Evolutionary conservation across 495 filamentous ascomycete species (phyloP).

Genomic region (Acidomyces sp.): DNA sequence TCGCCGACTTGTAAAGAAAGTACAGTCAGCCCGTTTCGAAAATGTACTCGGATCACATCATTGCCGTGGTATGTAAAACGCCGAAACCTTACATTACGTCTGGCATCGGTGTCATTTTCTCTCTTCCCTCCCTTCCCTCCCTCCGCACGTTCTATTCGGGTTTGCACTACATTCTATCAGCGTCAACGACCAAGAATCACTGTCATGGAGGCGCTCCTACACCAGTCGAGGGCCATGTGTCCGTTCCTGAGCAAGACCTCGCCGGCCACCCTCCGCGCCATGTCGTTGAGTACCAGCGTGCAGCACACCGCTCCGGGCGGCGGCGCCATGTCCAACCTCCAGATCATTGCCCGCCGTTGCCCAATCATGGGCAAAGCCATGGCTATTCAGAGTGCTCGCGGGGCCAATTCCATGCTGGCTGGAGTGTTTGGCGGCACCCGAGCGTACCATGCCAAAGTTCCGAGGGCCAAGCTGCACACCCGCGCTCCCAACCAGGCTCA

Average conservation of each 20-base stretch:
- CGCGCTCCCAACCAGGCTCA: slow-evolving; percentile 58
- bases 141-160: neutral
- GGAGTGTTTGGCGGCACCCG: slow-evolving; percentile 32
- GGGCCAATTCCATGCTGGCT: slow-evolving; percentile 33
- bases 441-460: slow-evolving; percentile 37
- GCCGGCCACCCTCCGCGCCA: slow-evolving; percentile 71
- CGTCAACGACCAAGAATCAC: neutral
- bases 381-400: slow-evolving; percentile 39
- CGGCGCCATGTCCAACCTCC: slow-evolving; percentile 91
- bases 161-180: neutral
- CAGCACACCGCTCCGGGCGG: slow-evolving; percentile 58
- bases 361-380: slow-evolving; percentile 97
- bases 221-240: slow-evolving; percentile 88
- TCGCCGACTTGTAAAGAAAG: too few relatives aligned
- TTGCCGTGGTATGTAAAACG: too few relatives aligned
- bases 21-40: too few relatives aligned
- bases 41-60: too few relatives aligned
- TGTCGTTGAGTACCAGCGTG: slow-evolving; percentile 66
- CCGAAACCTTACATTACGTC: too few relatives aligned
- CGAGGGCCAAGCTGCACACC: slow-evolving; percentile 68
- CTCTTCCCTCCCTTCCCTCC: too few relatives aligned
- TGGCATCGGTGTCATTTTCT: too few relatives aligned
- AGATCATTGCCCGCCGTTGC: slow-evolving; percentile 86
- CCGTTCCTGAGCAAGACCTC: slow-evolving; percentile 93
- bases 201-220: slow-evolving; percentile 80